These are phyloP conservation scores for Neurospora discreta DNA, from an alignment of 495 filamentous ascomycete species.

Conservation along the genomic window DNA sequence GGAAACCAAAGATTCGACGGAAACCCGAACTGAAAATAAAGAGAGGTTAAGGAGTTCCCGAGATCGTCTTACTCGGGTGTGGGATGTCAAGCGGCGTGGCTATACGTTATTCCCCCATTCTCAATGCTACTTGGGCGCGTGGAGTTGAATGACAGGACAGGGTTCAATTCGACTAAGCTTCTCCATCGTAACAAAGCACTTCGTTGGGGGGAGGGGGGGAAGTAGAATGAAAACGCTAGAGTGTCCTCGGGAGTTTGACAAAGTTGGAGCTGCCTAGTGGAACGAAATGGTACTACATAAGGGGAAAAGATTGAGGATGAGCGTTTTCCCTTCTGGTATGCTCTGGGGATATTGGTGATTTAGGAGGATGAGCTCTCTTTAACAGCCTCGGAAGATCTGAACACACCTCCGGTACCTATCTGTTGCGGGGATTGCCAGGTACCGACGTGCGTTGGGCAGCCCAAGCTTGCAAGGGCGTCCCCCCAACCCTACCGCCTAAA, in stretches of 20 bases:
- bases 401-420: background rate
- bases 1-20: background rate
- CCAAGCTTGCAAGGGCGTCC: background rate
- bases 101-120: background rate
- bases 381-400: background rate
- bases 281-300: background rate
- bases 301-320: no score
- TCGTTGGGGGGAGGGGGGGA: background rate
- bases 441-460: background rate
- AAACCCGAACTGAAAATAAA: background rate
- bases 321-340: no score
- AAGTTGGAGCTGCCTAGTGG: background rate
- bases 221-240: background rate
- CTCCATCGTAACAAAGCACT: background rate
- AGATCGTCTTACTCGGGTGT: background rate
- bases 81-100: background rate
- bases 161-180: background rate
- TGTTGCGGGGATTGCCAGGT: background rate
- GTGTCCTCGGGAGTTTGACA: background rate
- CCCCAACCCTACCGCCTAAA: background rate
- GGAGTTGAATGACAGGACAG: background rate
- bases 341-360: background rate
- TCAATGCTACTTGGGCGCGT: background rate
- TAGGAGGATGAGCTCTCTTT: background rate
- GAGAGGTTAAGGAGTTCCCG: background rate